Conservation (phyloP, 2,329 filamentous ascomycete species). For the Colletotrichum tamarilloi region DNA sequence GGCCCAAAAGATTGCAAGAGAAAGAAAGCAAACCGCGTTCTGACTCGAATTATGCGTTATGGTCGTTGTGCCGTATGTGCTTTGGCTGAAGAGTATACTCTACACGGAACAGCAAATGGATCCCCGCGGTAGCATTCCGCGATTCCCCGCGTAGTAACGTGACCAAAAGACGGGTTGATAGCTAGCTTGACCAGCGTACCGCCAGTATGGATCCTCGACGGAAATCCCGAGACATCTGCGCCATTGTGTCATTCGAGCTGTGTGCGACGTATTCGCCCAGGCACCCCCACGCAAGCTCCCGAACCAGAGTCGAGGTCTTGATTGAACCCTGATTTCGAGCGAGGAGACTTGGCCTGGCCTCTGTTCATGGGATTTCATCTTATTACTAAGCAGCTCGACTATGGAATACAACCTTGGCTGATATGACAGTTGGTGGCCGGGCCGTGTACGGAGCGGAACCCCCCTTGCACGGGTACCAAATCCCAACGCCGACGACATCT, state of each 20-base stretch:
- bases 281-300: background rate
- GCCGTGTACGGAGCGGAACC: background rate
- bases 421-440: background rate
- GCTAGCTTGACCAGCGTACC: background rate
- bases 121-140: background rate
- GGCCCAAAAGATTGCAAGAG: background rate
- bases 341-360: background rate
- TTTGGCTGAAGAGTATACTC: background rate
- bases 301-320: background rate
- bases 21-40: background rate
- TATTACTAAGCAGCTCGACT: background rate
- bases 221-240: background rate
- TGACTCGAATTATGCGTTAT: background rate
- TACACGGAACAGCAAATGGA: background rate
- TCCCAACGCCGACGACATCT: background rate
- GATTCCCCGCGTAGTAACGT: background rate
- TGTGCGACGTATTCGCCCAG: background rate
- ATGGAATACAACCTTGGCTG: background rate
- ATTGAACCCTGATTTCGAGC: background rate
- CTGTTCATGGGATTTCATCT: background rate
- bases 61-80: conserved; percentile 11
- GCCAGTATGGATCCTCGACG: background rate
- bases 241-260: background rate
- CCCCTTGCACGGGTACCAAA: background rate
- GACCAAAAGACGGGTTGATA: background rate